Evolutionary conservation across 345 rosid species (phyloP), one percentile per base, ranked within the genome.

Genomic region (Kandelia obovata): DNA sequence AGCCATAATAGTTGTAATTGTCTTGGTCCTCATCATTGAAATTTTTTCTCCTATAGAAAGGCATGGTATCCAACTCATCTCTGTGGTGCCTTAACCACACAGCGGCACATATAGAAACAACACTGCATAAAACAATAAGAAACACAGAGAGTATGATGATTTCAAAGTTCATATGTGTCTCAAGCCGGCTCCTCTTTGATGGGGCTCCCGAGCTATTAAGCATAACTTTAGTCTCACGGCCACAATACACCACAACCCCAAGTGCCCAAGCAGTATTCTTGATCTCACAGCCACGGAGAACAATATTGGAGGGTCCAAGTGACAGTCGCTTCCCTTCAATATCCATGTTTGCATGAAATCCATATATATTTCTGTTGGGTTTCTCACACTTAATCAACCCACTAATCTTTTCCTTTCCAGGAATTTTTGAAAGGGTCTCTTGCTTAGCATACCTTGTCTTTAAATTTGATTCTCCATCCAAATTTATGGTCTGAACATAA

Each of bases 391-490:
- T 92, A 66, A 92, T 88, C 78, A 88, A 77, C 66, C 90, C 97
- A 61, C 69, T 57, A 58, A 83, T 62, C 69, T 58, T 75, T 74
- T 79, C 91, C 78, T 85, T 78, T 64, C 81, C 96, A 20, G 82
- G 75, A 70, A 72, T 56, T 75, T 84, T 92, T 1, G 65, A 67
- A 69, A 87, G 84, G 16, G 96, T 92, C 79, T 92, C 97, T 65
- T 92, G 97, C 84, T 92, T 92, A 0, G 97, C 96, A 67, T 92
- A 92, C 62, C 96, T 83, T 5, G 96, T 89, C 83, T 92, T 92
- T 82, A 92, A 75, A 78, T 89, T 92, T 1, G 92, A 86, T 78
- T 92, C 97, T 37, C 97, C 97, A 56, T 92, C 97, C 78, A 92
- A 76, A 80, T 92, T 92, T 66, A 88, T 89, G 9, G 97, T 92